phyloP scores from a whole-genome alignment of 192 early-diverging fungal genomes.

The Dimargaris verticillata region DNA sequence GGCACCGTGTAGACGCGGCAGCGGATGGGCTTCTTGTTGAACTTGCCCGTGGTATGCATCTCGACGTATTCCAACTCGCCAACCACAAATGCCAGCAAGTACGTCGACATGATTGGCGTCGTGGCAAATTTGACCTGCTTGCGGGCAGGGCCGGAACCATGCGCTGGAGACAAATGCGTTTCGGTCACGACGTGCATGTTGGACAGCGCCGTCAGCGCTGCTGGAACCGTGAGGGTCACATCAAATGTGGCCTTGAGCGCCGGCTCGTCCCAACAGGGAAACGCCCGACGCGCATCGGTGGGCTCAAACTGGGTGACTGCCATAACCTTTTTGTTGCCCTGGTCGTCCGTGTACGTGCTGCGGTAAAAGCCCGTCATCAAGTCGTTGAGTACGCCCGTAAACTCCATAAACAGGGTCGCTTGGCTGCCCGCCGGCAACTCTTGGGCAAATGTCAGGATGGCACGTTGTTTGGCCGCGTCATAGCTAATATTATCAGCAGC shows the following conservation, averaged over 20 bases:
- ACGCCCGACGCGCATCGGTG: constrained; percentile 72
- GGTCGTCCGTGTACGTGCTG: constrained; percentile 46
- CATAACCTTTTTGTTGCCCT: constrained; percentile 48
- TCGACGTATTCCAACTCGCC: constrained; percentile 91
- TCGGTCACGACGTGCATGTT: constrained; percentile 80
- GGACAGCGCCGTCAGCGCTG: constrained; percentile 64
- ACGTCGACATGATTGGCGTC: constrained; percentile 90
- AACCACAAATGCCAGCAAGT: constrained; percentile 80
- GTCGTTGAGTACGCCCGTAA: constrained; percentile 57
- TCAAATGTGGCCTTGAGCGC: constrained; percentile 89
- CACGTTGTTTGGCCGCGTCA: constrained; percentile 17
- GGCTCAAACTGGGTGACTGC: constrained; percentile 93
- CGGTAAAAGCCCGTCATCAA: constrained; percentile 93
- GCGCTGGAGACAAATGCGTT: constrained; percentile 29
- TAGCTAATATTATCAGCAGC: constrained; percentile 14
- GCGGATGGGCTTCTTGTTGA: constrained; percentile 41
- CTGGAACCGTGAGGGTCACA: constrained; percentile 63
- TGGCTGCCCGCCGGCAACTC: constrained; percentile 29
- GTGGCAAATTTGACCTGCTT: constrained; percentile 78
- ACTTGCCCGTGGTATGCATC: constrained; percentile 42
- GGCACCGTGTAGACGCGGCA: constrained; percentile 75
- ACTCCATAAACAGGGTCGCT: constrained; percentile 36
- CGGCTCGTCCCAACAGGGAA: constrained; percentile 98
- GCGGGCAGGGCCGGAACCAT: constrained; percentile 25
- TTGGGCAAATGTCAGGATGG: constrained; percentile 39